Percentiles rank a stretch among this genome's conserved stretches.
Evolutionary conservation across 495 filamentous ascomycete genomes (phyloP).

Genomic region (Rhizodiscina lignyota): DNA sequence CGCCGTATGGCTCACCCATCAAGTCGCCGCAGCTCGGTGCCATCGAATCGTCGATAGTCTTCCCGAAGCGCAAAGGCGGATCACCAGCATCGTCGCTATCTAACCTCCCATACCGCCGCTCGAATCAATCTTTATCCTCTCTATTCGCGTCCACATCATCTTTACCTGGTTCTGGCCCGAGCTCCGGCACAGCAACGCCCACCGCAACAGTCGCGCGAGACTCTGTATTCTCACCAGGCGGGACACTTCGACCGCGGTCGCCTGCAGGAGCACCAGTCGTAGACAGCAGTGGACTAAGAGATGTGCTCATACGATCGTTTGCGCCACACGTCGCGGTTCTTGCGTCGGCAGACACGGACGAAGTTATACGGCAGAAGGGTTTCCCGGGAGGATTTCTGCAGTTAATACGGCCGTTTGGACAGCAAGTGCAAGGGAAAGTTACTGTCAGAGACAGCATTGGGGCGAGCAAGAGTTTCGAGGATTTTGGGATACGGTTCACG

Average conservation of each 20-base stretch:
- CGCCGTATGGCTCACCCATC: constrained; percentile 42
- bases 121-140: constrained; percentile 24
- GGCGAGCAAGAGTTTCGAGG: constrained; percentile 64
- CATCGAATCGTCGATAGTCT: constrained; percentile 31
- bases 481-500: constrained; percentile 77
- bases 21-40: constrained; percentile 43
- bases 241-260: constrained; percentile 5
- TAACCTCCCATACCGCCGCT: constrained; percentile 21
- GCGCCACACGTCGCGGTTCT: constrained; percentile 76
- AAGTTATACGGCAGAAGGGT: constrained; percentile 68
- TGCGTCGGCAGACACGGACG: constrained; percentile 67
- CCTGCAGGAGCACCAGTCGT: constrained; percentile 6
- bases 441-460: constrained; percentile 81
- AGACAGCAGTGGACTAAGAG: constrained; percentile 1
- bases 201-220: constrained; percentile 11
- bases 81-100: constrained; percentile 32
- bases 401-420: constrained; percentile 81
- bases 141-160: constrained; percentile 25
- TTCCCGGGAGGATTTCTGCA: constrained; percentile 68
- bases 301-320: constrained; percentile 66
- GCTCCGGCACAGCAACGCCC: constrained; percentile 19
- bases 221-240: constrained; percentile 21
- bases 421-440: constrained; percentile 72
- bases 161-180: constrained; percentile 14
- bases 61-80: constrained; percentile 35